phyloP scores from a whole-genome alignment of 176 grass and related monocot species.

The Musa schizocarpa region DNA sequence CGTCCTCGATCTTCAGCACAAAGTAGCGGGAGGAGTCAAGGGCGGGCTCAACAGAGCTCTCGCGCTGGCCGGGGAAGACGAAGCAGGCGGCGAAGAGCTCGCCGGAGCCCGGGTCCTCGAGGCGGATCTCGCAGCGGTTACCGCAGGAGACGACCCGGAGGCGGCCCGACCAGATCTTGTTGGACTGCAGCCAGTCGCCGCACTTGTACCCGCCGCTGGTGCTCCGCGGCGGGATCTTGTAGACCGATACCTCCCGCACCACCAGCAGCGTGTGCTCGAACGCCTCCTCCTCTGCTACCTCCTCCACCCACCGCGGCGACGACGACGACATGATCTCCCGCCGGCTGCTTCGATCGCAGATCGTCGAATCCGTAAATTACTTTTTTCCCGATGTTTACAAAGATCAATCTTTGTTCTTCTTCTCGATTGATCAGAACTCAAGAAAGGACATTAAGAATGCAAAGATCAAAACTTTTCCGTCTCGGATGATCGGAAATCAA shows the following conservation, averaged over 20 bases:
- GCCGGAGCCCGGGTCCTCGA: constrained; percentile 82
- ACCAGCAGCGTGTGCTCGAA: constrained; percentile 97
- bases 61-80: constrained; percentile 56
- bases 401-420: not conserved
- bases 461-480: no score
- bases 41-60: constrained; percentile 61
- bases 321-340: not conserved
- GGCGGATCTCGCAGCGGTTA: constrained; percentile 77
- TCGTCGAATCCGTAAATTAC: not conserved
- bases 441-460: not conserved
- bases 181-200: constrained; percentile 94
- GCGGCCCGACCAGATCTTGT: constrained; percentile 96
- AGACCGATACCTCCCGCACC: constrained; percentile 88
- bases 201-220: constrained; percentile 97
- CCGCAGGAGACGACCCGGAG: constrained; percentile 92
- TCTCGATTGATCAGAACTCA: not conserved
- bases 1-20: constrained; percentile 83
- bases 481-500: no score
- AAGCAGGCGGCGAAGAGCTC: constrained; percentile 93
- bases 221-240: constrained; percentile 88
- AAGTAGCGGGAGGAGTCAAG: constrained; percentile 97
- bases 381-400: no score
- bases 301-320: constrained; percentile 37
- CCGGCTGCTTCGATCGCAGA: not conserved
- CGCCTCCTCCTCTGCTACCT: constrained; percentile 67